Base-by-base conservation (phyloP, 1,284 basidiomycete species). In the Malassezia equina region DNA sequence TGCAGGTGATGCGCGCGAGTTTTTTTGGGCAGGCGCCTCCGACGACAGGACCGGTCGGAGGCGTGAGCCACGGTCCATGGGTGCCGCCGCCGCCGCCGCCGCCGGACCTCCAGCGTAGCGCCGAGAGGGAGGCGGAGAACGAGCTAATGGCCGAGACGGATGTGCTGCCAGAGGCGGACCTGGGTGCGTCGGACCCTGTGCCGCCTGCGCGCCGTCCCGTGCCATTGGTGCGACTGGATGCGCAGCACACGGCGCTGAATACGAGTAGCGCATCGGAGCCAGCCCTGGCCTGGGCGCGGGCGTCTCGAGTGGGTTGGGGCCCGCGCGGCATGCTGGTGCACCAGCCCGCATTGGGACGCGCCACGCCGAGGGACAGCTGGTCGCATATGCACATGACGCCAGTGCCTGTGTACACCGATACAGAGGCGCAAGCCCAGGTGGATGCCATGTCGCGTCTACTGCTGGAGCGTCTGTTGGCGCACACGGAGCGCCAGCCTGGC, bases 281-380 rank as follows among this genome's bases (percentile, higher is more conserved):
- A 7, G 90, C 89, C 1, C 77, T 96, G 40, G 80, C 86, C 4
- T 78, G 91, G 52, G 90, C 90, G 15, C 82, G 90, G 25, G 89
- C 88, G 21, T 95, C 91, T 76, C 81, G 90, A 46, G 87, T 86
- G 5, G 84, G 88, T 2, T 96, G 90, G 88, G 88, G 90, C 13
- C 85, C 87, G 0, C 81, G 82, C 43, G 88, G 88, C 1, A 79
- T 78, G 42, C 73, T 94, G 15, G 84, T 84, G 24, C 86, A 91
- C 76, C 76, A 86, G 19, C 88, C 87, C 23, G 52, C 42, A 31
- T 41, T 63, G 19, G 36, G 36, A 21, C 36, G 15, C 3, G 36
- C 36, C 4, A 3, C 36, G 19, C 19, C 17, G 4, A 15, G 36
- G 17, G 17, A 39, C 19, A 39, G 36, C 25, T 12, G 8, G 27